Conservation (phyloP, 2,329 filamentous ascomycete species). For the Pseudogymnoascus sp. region DNA sequence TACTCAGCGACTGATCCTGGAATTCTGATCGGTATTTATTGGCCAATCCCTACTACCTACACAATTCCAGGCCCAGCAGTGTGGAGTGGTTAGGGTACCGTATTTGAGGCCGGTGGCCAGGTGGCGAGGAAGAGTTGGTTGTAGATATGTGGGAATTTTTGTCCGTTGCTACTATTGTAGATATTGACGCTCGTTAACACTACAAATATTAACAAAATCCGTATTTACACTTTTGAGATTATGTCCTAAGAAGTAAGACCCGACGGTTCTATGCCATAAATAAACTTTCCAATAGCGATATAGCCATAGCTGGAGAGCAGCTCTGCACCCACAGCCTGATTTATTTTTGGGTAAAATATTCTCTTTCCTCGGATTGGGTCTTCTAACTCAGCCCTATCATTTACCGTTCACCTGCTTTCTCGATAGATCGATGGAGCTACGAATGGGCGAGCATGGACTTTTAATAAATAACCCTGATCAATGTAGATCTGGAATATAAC, state of each 20-base stretch:
- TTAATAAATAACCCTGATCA: neutral
- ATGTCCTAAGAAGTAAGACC: no score
- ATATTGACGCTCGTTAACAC: neutral
- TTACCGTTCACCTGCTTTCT: neutral
- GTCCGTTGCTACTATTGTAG: neutral
- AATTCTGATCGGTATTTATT: conserved; percentile 37
- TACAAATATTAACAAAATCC: neutral
- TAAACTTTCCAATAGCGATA: neutral
- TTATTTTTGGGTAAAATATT: neutral
- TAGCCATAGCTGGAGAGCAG: neutral
- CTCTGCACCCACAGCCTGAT: neutral
- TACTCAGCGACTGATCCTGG: conserved; percentile 35
- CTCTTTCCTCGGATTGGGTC: no score
- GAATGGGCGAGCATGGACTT: neutral
- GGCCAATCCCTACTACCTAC: conserved; percentile 27
- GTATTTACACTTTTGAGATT: neutral
- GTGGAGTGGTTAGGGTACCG: conserved; percentile 15
- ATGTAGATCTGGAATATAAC: neutral
- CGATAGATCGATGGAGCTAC: neutral
- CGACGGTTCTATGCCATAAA: no score
- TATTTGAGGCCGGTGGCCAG: neutral
- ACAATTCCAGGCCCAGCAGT: conserved; percentile 36
- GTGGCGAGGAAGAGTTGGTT: neutral
- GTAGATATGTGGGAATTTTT: neutral
- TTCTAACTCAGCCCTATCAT: neutral